phyloP scores from a whole-genome alignment of 2,329 filamentous ascomycete species.

The Stylonectria norvegica region DNA sequence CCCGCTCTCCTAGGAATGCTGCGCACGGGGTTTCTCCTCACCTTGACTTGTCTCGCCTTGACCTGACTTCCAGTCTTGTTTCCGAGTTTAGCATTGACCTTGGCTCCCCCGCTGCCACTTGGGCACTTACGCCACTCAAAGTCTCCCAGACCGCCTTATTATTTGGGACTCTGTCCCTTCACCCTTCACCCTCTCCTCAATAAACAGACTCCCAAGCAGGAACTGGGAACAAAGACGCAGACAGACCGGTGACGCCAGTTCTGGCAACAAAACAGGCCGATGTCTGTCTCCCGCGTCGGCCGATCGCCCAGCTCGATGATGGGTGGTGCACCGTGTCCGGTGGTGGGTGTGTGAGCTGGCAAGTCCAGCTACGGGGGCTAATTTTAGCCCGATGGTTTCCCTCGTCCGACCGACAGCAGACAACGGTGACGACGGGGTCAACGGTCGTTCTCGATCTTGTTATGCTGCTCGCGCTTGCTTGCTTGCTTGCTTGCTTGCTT shows the following conservation, averaged over 20 bases:
- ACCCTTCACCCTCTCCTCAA: neutral
- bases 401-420: slow-evolving; percentile 4
- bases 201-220: slow-evolving; percentile 5
- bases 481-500: too few species aligned
- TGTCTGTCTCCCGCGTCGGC: slow-evolving; percentile 18
- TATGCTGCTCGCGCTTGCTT: too few species aligned
- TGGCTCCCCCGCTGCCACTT: neutral
- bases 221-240: slow-evolving; percentile 1
- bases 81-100: neutral
- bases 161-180: neutral
- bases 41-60: slow-evolving; percentile 3
- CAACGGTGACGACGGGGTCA: neutral
- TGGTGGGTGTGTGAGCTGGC: slow-evolving; percentile 29
- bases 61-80: neutral
- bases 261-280: slow-evolving; percentile 13
- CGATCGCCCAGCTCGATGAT: slow-evolving; percentile 19
- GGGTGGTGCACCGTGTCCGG: slow-evolving; percentile 18
- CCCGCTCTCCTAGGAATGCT: too few species aligned
- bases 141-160: slow-evolving; percentile 10
- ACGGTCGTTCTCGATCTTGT: too few species aligned
- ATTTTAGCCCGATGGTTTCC: slow-evolving; percentile 24
- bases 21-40: too few species aligned
- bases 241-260: slow-evolving; percentile 17
- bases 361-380: slow-evolving; percentile 20
- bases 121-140: neutral